A percentile compares a stretch with the other conserved stretches of the same genome.
Evolutionary conservation across 345 rosid species (phyloP).

Genomic region (thale cress (Arabidopsis thaliana)): DNA sequence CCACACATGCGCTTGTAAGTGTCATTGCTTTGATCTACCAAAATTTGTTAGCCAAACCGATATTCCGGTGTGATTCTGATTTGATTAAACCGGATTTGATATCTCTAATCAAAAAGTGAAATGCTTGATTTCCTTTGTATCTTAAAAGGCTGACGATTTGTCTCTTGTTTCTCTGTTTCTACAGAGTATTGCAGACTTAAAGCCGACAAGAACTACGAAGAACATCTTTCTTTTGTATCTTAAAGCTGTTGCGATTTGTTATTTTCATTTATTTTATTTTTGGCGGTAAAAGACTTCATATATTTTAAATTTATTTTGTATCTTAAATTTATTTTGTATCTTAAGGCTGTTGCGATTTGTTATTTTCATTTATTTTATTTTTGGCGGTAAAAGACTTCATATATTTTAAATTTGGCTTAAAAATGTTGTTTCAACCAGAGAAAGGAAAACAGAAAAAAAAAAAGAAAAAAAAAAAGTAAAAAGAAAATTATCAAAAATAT

Average conservation of each 20-base stretch:
- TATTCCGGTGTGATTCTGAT: no score
- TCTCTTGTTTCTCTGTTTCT: neutral
- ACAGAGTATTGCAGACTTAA: constrained; percentile 27
- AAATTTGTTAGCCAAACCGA: neutral
- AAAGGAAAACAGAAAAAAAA: no score
- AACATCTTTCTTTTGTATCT: constrained; percentile 3
- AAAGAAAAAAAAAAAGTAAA: no score
- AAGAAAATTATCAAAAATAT: no score
- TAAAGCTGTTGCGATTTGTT: neutral
- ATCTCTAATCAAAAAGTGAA: no score
- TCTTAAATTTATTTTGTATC: neutral
- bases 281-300: no score
- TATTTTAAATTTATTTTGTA: no score
- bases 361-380: neutral
- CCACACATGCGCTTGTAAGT: constrained; percentile 35
- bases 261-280: neutral
- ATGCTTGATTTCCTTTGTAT: neutral
- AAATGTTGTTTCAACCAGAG: no score
- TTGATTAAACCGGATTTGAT: no score
- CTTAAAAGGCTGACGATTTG: neutral
- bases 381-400: no score
- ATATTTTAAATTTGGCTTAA: no score
- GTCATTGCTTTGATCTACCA: constrained; percentile 5
- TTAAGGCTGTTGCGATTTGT: neutral
- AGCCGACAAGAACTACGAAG: neutral